Base-by-base conservation (phyloP, 257 asterid species). In the Thymus quinquecostatus region DNA sequence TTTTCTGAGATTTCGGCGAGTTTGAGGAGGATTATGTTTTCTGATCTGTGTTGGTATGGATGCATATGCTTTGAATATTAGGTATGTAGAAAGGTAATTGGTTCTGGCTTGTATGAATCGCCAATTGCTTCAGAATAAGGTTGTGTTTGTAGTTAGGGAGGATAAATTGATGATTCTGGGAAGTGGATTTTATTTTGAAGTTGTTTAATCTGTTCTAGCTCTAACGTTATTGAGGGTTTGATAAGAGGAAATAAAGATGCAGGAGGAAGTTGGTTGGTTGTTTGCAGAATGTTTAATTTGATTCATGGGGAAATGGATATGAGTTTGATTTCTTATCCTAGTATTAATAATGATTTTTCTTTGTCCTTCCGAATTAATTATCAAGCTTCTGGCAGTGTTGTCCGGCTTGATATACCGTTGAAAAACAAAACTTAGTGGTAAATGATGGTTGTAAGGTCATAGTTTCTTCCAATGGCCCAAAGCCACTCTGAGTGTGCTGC, bases 11-110 rank as follows among this genome's bases (percentile, higher is more conserved):
- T 61, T 71, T 76, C 47, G 57, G 48, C 63, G 58, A 41, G 10
- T 59, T 54, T 66, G 29, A 55, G 61, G 13, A n/a, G 60, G 54
- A 5, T 38, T 27, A 14, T 41, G 66, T 30, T 64, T 70, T 53
- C 68, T 63, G 77, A 78, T 72, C 74, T 64, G 66, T 75, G 54
- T 69, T 36, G 70, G 56, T 75, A 34, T 68, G 70, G 68, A 64
- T 75, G 58, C 53, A 5, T 71, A 64, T 70, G 74, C 10, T 40
- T 74, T 57, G 65, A 58, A 63, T 29, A 50, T 11, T 63, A 30
- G 76, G 73, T 49, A 29, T 75, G 55, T 63, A 50, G 27, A 47
- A 47, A 55, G 28, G 58, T 64, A 69, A 57, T 64, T 60, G 41
- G 49, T 40, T 60, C 27, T 21, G 54, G 12, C 59, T 65, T 48